Percentiles rank a stretch among this genome's conserved stretches.
These are phyloP conservation scores for Ceratocystis destructans DNA, from an alignment of 2,329 filamentous ascomycete genomes.

Conservation along the genomic window DNA sequence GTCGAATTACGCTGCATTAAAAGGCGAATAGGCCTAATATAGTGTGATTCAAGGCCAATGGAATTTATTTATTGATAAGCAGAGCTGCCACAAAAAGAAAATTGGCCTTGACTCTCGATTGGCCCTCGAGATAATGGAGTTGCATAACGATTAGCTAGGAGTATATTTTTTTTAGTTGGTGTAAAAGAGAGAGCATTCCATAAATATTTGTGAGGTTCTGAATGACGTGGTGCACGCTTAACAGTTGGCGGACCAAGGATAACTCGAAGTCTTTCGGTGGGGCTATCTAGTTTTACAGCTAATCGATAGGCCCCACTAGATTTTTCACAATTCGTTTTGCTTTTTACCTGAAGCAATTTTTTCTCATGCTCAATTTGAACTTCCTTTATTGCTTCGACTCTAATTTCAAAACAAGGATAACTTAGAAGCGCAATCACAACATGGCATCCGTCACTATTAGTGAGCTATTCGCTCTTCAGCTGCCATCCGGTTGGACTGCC, in stretches of 20 bases:
- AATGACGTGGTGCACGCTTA: background rate
- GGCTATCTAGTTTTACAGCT: background rate
- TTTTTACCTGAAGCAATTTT: background rate
- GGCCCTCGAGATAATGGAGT: no score
- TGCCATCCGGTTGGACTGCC: constrained; percentile 67
- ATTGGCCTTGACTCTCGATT: no score
- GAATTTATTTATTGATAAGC: background rate
- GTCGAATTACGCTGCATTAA: constrained; percentile 69
- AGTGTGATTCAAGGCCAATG: background rate
- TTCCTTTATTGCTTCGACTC: background rate
- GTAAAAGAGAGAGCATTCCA: no score
- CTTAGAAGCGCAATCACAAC: constrained; percentile 14
- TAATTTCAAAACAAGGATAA: background rate
- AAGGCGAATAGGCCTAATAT: constrained; percentile 49
- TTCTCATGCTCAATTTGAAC: background rate
- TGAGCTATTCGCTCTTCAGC: constrained; percentile 53
- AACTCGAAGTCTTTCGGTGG: background rate
- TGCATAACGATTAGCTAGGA: no score
- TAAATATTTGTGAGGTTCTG: background rate
- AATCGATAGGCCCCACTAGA: constrained; percentile 3
- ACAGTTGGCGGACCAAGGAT: no score
- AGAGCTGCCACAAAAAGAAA: no score
- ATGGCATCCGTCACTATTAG: constrained; percentile 55
- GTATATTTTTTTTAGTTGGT: no score
- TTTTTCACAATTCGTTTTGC: background rate